Evolutionary conservation across 108 stramenopile species (phyloP), one percentile per base, ranked within the genome.

Genomic region (Fistulifera solaris): DNA sequence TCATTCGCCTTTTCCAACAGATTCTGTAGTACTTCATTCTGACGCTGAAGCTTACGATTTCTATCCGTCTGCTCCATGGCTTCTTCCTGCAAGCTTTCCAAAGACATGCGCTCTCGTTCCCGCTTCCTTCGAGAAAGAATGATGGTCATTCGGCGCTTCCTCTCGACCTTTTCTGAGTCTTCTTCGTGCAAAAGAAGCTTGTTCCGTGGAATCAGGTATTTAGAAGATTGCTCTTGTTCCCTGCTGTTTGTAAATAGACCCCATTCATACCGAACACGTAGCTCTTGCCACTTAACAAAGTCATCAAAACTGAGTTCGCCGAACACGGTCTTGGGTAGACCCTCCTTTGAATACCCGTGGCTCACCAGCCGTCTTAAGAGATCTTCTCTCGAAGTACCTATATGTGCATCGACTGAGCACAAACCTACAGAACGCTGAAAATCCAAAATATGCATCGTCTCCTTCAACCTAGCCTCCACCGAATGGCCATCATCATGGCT

Each of bases 231-330:
- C 40, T 17, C 43, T 4, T 7, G 22, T 43, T 57, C 56, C 14
- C 11, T 21, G 18, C 21, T 40, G 18, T 44, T 57, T 6, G 56
- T 16, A n/a, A 40, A 40, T 14, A 57, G 25, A 25, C 27, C 43
- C 56, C 56, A 57, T 19, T 57, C 56, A 21, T 25, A 57, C 10
- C 56, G 56, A 23, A 40, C 43, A 15, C 43, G 38, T 7, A 40
- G 38, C 35, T 57, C 56, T 45, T 44, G 41, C 56, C 56, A 57
- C 23, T 57, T 39, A 23, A 57, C 21, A 24, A 57, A 57, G 40
- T 40, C 13, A 7, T 57, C 56, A 43, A 44, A 55, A 43, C 56
- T 41, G 8, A 24, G 42, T 2, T n/a, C 26, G 2, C 56, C 56
- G 6, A 39, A 39, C 14, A 57, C 18, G 1, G 22, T 40, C 39